phyloP scores from a whole-genome alignment of 2,329 filamentous ascomycete genomes.

The Leptographium wingfieldii region DNA sequence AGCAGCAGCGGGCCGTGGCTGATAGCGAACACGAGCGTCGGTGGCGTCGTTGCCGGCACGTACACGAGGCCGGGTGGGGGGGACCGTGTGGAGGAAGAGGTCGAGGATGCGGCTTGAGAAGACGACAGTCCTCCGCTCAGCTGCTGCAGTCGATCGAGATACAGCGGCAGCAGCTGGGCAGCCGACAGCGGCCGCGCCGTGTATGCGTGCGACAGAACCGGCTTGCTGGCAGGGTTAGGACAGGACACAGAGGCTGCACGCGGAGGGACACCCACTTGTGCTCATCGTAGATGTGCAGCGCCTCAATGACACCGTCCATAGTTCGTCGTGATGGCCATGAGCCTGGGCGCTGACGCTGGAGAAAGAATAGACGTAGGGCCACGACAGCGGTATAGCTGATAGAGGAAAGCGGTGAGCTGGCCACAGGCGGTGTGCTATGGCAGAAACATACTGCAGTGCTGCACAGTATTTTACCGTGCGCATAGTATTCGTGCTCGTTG shows the following conservation, averaged over 20 bases:
- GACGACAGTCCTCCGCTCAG: not conserved
- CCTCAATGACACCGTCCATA: slow-evolving; percentile 85
- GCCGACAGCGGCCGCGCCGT: slow-evolving; percentile 68
- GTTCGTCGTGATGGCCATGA: slow-evolving; percentile 12
- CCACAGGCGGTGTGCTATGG: not conserved
- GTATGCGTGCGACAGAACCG: slow-evolving; percentile 83
- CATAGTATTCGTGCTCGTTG: too few species aligned
- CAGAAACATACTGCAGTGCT: not conserved
- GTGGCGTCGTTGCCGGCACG: slow-evolving; percentile 66
- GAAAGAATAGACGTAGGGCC: not conserved
- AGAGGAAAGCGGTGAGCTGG: not conserved
- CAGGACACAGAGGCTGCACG: not conserved
- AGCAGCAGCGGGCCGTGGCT: slow-evolving; percentile 75
- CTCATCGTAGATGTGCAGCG: slow-evolving; percentile 94
- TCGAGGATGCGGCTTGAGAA: not conserved
- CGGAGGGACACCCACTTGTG: slow-evolving; percentile 51
- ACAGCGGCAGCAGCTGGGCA: slow-evolving; percentile 67
- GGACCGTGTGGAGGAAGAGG: slow-evolving; percentile 14
- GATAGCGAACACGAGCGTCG: slow-evolving; percentile 80
- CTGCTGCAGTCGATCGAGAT: slow-evolving; percentile 57
- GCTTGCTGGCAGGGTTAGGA: slow-evolving; percentile 40
- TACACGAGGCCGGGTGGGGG: slow-evolving; percentile 82
- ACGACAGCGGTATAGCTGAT: not conserved
- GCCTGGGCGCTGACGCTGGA: not conserved
- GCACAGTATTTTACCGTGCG: not conserved